These are phyloP conservation scores for Blastobotrys parvus DNA, from an alignment of 805 yeast genomes.

Conservation along the genomic window DNA sequence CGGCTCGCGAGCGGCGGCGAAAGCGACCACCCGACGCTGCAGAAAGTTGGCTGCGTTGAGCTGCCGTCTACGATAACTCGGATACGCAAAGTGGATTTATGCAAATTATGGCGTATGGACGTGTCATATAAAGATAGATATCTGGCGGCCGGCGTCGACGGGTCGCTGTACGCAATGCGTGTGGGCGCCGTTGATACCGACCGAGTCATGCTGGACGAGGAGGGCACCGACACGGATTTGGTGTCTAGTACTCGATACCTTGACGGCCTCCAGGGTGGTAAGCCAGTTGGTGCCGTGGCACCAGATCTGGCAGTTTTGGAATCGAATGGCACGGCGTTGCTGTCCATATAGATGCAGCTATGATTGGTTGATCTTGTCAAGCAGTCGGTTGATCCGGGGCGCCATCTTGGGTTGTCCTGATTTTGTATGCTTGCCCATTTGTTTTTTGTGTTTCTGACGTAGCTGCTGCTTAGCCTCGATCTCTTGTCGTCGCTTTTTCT, in stretches of 20 bases:
- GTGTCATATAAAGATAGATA: not conserved
- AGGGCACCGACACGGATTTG: no score
- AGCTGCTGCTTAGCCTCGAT: conserved; percentile 28
- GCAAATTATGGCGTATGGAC: not conserved
- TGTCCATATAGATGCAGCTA: no score
- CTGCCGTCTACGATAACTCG: conserved; percentile 7
- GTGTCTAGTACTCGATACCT: no score
- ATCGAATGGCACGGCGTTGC: no score
- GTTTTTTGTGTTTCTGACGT: conserved; percentile 39
- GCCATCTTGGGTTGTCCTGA: conserved; percentile 89
- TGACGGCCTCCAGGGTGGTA: no score
- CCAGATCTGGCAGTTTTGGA: no score
- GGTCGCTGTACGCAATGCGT: conserved; percentile 2
- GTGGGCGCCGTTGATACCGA: no score
- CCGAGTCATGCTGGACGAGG: no score
- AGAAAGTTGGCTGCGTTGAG: conserved; percentile 2
- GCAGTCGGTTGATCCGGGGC: conserved; percentile 68
- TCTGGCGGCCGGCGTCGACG: conserved; percentile 4
- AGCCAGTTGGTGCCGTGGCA: no score
- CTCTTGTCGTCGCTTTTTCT: conserved; percentile 35
- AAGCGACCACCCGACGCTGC: conserved; percentile 2
- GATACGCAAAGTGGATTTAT: conserved; percentile 1
- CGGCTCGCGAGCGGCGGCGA: no score
- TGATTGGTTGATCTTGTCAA: conserved; percentile 58
- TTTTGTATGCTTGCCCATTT: conserved; percentile 47